Evolutionary conservation across 768 basidiomycete species (phyloP).

Genomic region (Filobasidium floriforme): DNA sequence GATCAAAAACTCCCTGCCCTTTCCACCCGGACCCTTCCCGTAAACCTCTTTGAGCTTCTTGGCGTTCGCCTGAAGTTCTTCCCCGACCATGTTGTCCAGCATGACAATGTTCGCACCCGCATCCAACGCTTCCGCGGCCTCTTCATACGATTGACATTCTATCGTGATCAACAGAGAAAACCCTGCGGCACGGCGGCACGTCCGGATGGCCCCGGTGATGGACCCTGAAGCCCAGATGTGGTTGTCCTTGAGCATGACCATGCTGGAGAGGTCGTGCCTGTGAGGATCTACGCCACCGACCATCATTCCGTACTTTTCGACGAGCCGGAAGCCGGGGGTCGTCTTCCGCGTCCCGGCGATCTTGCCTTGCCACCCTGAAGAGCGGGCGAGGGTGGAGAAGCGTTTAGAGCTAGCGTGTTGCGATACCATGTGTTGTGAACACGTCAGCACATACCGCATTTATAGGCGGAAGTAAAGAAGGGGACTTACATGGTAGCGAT

Average conservation of each 20-base stretch:
- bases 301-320: conserved; percentile 98
- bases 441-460: too few species aligned
- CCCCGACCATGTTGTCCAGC: conserved; percentile 87
- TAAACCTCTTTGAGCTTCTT: conserved; percentile 67
- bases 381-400: conserved; percentile 68
- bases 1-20: conserved; percentile 69
- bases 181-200: conserved; percentile 81
- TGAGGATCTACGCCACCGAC: conserved; percentile 95
- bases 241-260: conserved; percentile 99
- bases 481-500: conserved; percentile 79
- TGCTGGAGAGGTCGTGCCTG: conserved; percentile 90
- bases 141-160: conserved; percentile 77
- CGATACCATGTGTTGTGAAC: too few species aligned
- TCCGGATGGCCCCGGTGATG: conserved; percentile 75
- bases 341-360: conserved; percentile 96
- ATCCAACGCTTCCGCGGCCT: conserved; percentile 93
- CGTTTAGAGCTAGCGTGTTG: conserved; percentile 61
- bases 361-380: conserved; percentile 73
- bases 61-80: conserved; percentile 61
- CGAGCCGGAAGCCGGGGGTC: conserved; percentile 90
- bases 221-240: conserved; percentile 98
- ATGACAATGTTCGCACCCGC: conserved; percentile 93
- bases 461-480: background rate
- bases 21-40: conserved; percentile 54
- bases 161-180: conserved; percentile 88